Evolutionary conservation across 495 filamentous ascomycete species (phyloP).

Genomic region (Penicillium parvum): DNA sequence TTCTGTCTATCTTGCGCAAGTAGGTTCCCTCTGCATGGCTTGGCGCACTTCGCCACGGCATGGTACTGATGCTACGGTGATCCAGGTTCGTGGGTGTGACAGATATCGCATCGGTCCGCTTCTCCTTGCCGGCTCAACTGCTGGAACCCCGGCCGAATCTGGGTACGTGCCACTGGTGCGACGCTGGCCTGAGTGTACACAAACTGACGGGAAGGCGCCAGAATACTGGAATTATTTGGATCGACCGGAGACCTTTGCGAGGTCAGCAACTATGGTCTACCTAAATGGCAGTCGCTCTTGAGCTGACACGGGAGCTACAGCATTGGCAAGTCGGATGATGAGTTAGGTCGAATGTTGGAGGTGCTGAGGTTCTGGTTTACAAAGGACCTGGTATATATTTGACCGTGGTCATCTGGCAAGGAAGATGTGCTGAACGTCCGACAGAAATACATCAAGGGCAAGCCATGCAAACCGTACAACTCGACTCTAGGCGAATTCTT

Average conservation of each 20-base stretch:
- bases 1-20: constrained; percentile 78
- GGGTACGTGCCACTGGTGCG: constrained; percentile 41
- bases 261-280: constrained; percentile 43
- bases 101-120: constrained; percentile 92
- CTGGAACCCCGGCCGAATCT: constrained; percentile 94
- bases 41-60: background rate
- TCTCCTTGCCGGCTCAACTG: constrained; percentile 91
- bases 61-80: constrained; percentile 19
- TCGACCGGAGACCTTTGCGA: constrained; percentile 87
- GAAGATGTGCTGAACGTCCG: constrained; percentile 13
- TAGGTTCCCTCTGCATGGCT: constrained; percentile 35
- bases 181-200: background rate
- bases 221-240: constrained; percentile 99
- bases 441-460: constrained; percentile 95
- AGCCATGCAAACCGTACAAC: constrained; percentile 98
- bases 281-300: constrained; percentile 16
- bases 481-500: constrained; percentile 98
- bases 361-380: constrained; percentile 97
- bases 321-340: constrained; percentile 90
- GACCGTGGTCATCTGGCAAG: background rate
- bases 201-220: constrained; percentile 27
- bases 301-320: constrained; percentile 48
- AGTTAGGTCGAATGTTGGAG: constrained; percentile 86
- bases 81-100: constrained; percentile 85
- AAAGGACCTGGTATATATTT: constrained; percentile 72